Evolutionary conservation across 2,329 filamentous ascomycete genomes (phyloP).

Genomic region (Sporothrix sp.): DNA sequence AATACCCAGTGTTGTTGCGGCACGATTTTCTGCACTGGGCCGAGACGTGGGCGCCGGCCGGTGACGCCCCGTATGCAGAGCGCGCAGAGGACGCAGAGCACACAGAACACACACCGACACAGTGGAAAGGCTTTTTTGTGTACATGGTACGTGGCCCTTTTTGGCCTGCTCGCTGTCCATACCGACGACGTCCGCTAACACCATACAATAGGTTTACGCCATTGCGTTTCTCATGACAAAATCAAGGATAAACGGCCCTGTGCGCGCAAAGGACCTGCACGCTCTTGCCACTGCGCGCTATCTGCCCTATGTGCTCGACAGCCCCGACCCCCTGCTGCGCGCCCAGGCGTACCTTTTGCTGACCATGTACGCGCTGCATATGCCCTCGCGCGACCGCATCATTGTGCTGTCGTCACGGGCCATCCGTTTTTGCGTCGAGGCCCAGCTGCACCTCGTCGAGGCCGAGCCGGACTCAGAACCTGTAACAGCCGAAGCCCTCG

Average conservation of each 20-base stretch:
- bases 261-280: slow-evolving; percentile 18
- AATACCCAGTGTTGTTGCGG: slow-evolving; percentile 18
- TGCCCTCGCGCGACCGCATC: slow-evolving; percentile 22
- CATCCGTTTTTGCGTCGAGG: slow-evolving; percentile 23
- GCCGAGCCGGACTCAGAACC: slow-evolving; percentile 13
- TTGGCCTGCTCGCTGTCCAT: too few species aligned
- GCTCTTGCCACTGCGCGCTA: slow-evolving; percentile 5
- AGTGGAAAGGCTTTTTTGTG: too few species aligned
- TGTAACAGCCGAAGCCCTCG: not conserved
- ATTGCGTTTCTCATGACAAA: slow-evolving; percentile 16
- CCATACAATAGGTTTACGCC: slow-evolving; percentile 20
- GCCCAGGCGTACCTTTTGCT: slow-evolving; percentile 21
- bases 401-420: slow-evolving; percentile 21
- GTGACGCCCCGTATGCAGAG: slow-evolving; percentile 5
- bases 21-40: slow-evolving; percentile 17
- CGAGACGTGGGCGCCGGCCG: not conserved
- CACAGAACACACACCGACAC: too few species aligned
- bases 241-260: slow-evolving; percentile 11
- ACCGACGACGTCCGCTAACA: too few species aligned
- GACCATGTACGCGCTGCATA: slow-evolving; percentile 20
- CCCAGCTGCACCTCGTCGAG: slow-evolving; percentile 22
- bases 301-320: slow-evolving; percentile 6
- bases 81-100: too few species aligned
- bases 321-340: slow-evolving; percentile 16
- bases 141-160: too few species aligned